A percentile compares a stretch with the other conserved stretches of the same genome.
phyloP scores from a whole-genome alignment of 768 basidiomycete genomes.

The Boletus bicolor region DNA sequence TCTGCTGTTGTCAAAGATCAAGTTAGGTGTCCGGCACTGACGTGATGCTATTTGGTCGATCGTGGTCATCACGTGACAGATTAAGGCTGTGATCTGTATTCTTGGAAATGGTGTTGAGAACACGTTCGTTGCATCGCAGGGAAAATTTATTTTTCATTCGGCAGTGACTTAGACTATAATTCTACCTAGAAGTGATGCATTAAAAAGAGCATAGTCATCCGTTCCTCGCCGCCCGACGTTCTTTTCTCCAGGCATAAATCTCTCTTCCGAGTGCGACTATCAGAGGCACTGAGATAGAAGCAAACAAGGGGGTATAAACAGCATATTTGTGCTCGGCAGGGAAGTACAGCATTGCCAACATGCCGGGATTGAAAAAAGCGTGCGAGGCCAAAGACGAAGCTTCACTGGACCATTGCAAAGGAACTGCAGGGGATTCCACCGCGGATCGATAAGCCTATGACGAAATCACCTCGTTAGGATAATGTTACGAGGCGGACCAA shows the following conservation, averaged over 20 bases:
- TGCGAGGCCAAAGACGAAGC: conserved; percentile 69
- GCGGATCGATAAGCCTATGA: conserved; percentile 24
- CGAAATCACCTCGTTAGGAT: conserved; percentile 10
- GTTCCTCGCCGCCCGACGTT: conserved; percentile 10
- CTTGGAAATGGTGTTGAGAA: conserved; percentile 1
- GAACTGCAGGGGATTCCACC: conserved; percentile 22
- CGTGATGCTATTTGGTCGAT: conserved; percentile 8
- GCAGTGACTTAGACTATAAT: not conserved
- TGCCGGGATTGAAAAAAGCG: conserved; percentile 96
- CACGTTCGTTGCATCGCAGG: conserved; percentile 17
- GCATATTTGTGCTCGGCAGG: conserved; percentile 98
- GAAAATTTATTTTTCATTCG: conserved; percentile 8
- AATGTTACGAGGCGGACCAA: not conserved
- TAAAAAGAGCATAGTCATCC: conserved; percentile 9
- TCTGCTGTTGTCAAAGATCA: conserved; percentile 7
- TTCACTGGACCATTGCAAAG: conserved; percentile 57
- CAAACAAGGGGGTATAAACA: conserved; percentile 94
- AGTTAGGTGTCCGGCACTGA: conserved; percentile 3
- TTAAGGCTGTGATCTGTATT: not conserved
- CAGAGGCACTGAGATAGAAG: conserved; percentile 82
- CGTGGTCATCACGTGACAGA: conserved; percentile 26
- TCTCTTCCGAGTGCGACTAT: conserved; percentile 73
- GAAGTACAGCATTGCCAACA: conserved; percentile 95
- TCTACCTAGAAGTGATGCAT: conserved; percentile 4
- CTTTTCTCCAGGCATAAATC: conserved; percentile 55